A percentile compares a stretch with the other conserved stretches of the same genome.
Evolutionary conservation across 2,329 filamentous ascomycete species (phyloP).

Genomic region (Phoma sp.): DNA sequence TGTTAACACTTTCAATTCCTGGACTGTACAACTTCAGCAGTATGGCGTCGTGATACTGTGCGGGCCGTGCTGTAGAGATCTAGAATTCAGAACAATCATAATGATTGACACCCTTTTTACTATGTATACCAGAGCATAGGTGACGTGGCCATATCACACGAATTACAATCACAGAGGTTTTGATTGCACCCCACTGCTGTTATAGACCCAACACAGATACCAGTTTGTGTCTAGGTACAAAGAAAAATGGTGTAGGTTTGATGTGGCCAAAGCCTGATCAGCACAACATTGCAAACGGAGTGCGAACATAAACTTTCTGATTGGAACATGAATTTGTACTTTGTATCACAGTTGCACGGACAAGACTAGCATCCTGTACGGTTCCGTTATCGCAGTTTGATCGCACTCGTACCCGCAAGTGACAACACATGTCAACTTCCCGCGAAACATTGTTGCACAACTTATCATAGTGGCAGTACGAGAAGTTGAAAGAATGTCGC

Average conservation of each 20-base stretch:
- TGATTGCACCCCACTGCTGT: not conserved
- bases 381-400: not conserved
- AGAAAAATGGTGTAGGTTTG: not conserved
- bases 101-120: not conserved
- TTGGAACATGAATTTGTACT: not conserved
- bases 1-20: too few species aligned
- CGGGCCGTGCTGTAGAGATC: not conserved
- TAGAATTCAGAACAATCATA: not conserved
- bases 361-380: not conserved
- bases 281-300: not conserved
- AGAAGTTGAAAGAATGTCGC: too few species aligned
- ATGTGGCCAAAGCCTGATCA: not conserved
- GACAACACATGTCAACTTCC: not conserved
- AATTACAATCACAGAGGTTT: not conserved
- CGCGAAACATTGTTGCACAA: not conserved
- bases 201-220: not conserved
- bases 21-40: not conserved
- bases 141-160: not conserved
- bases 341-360: not conserved
- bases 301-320: not conserved
- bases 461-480: not conserved
- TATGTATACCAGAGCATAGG: not conserved
- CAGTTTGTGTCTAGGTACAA: not conserved
- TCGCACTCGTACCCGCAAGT: not conserved
- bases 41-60: not conserved